Conservation (phyloP, 83 land plant genomes). For the Thuja plicata region DNA sequence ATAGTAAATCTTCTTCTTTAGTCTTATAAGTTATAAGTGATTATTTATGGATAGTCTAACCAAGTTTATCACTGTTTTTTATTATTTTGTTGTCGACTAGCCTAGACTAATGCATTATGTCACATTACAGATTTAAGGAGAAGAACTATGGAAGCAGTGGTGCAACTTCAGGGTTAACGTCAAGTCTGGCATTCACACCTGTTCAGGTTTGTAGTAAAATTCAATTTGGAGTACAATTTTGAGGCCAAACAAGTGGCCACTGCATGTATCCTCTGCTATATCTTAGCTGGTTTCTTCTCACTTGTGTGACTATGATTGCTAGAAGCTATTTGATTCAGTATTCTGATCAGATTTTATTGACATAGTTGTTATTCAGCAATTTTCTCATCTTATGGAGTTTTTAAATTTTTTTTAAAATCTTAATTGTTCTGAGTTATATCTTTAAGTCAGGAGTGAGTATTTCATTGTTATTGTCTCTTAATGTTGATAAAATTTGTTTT, state of each 20-base stretch:
- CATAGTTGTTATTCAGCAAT: neutral
- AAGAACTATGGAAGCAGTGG: conserved; percentile 91
- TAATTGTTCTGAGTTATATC: neutral
- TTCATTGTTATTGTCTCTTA: neutral
- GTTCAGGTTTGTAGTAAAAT: conserved; percentile 64
- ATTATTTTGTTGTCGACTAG: neutral
- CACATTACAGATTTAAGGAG: conserved; percentile 81
- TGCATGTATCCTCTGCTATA: neutral
- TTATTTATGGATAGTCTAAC: neutral
- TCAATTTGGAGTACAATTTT: neutral
- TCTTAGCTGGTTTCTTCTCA: too few relatives aligned
- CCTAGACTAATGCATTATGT: neutral
- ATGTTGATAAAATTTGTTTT: neutral
- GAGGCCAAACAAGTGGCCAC: neutral
- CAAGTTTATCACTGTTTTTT: neutral
- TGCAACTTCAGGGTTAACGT: conserved; percentile 93
- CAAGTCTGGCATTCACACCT: conserved; percentile 97
- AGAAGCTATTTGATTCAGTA: neutral
- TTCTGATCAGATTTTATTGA: neutral
- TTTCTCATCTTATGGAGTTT: neutral
- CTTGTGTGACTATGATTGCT: too few relatives aligned
- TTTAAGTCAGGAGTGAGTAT: neutral
- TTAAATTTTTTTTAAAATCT: too few relatives aligned
- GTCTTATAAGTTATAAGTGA: too few relatives aligned
- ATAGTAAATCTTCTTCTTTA: neutral